phyloP scores from a whole-genome alignment of 306 rosid genomes.

The Fragaria vesca region DNA sequence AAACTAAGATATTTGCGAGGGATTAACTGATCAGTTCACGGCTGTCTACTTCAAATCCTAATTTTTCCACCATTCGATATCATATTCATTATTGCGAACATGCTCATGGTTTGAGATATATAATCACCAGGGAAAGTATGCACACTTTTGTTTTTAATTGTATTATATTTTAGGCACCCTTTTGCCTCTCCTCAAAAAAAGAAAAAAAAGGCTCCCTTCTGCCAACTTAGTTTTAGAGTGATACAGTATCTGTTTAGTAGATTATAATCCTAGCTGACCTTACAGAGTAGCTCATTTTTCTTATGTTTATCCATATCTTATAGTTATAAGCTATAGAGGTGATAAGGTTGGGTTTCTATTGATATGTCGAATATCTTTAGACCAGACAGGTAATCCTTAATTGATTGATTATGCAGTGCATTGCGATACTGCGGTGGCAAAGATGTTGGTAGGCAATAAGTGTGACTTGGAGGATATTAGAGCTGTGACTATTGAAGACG shows the following conservation, averaged over 20 bases:
- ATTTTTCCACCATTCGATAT: not conserved
- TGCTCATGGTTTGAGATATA: not conserved
- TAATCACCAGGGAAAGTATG: not conserved
- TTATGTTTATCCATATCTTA: not conserved
- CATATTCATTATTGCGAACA: not conserved
- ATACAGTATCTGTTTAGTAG: not conserved
- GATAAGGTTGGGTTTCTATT: not conserved
- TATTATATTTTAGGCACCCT: not conserved
- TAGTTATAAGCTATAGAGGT: not conserved
- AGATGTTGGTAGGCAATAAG: conserved; percentile 91
- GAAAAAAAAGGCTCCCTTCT: no score
- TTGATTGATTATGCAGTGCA: conserved; percentile 56
- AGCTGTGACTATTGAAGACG: conserved; percentile 75
- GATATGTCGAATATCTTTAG: not conserved
- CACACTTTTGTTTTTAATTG: no score
- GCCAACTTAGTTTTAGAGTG: not conserved
- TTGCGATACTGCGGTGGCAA: conserved; percentile 70
- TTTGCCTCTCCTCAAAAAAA: not conserved
- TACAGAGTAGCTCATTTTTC: not conserved
- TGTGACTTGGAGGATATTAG: conserved; percentile 88
- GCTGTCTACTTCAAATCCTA: not conserved
- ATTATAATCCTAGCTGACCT: not conserved
- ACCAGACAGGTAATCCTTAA: not conserved
- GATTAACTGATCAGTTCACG: no score
- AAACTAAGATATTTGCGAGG: no score